Evolutionary conservation across 1,139 yeast genomes (phyloP), one percentile per base, ranked within the genome.

Genomic region (Hyphopichia burtonii): DNA sequence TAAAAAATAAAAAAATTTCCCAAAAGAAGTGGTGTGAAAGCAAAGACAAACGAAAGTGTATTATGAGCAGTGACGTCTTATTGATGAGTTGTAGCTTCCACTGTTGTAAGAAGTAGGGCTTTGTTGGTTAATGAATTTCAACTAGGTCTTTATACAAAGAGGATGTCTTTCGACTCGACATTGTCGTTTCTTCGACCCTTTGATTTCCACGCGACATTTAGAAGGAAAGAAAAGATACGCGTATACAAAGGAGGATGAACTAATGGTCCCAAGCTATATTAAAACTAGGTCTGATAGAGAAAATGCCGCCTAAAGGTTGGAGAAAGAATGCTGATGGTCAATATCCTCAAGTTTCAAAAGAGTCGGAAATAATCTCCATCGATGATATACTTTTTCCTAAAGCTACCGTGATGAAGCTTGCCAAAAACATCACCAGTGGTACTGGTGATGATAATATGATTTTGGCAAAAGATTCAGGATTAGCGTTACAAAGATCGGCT

Each of bases 301-400:
- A 6, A 20, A 84, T 84, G 93, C 90, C 93, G 47, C 90, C 90
- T 56, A 84, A 84, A 61, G 89, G 90, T 37, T 83, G 89, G 90
- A 82, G 86, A 66, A 84, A 83, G 57, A 84, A 81, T 55, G 81
- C 84, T 1, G 88, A 82, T 42, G 88, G 86, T 6, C 74, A 78
- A 33, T 78, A 74, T 47, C 83, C 83, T 1, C 70, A 58, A 38
- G 68, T 81, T 8, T 69, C 68, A n/a, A 72, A 74, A 43, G 83
- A 80, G 28, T 68, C 73, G 15, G 88, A 83, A 42, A 66, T 71
- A 40, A 71, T 80, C 3, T 78, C 88, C 0, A 83, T 85, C 10
- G 89, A 84, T 42, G 88, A 82, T 40, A 71, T 84, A 27, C 61
- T 86, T 20, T 86, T 86, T 51, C 93, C 93, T 2, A 71, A 76